phyloP scores from a whole-genome alignment of 495 filamentous ascomycete genomes.

The Lepidopterella palustris region DNA sequence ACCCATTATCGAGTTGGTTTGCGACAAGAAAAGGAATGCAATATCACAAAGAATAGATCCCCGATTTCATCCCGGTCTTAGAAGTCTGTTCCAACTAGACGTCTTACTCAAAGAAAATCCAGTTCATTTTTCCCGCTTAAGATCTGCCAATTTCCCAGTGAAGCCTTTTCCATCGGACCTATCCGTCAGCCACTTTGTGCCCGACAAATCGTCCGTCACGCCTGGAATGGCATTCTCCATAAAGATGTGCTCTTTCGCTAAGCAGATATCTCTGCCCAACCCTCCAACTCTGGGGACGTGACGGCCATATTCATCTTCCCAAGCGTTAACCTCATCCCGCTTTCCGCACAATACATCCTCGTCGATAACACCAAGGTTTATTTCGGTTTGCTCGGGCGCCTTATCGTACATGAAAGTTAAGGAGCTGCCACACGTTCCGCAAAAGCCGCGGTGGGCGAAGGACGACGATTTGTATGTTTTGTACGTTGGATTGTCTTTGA shows the following conservation, averaged over 20 bases:
- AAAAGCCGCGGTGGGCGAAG: constrained; percentile 27
- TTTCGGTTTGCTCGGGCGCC: constrained; percentile 24
- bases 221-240: constrained; percentile 26
- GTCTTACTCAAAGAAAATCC: no score
- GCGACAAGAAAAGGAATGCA: no score
- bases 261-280: constrained; percentile 16
- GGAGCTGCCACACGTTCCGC: constrained; percentile 30
- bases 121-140: background rate
- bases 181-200: constrained; percentile 18
- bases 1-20: no score
- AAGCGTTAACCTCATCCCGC: constrained; percentile 20
- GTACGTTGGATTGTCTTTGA: constrained; percentile 10
- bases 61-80: no score
- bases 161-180: constrained; percentile 19
- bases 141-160: constrained; percentile 2
- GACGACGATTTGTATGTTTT: constrained; percentile 27
- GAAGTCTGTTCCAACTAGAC: no score
- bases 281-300: constrained; percentile 24
- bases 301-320: constrained; percentile 24
- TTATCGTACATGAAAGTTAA: constrained; percentile 23
- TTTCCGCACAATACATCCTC: constrained; percentile 34
- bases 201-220: constrained; percentile 23
- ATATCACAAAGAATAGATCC: no score
- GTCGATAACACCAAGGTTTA: constrained; percentile 34
- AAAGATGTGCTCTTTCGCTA: constrained; percentile 21